phyloP scores from a whole-genome alignment of 1,284 basidiomycete genomes.

The Marasmius fiardii region DNA sequence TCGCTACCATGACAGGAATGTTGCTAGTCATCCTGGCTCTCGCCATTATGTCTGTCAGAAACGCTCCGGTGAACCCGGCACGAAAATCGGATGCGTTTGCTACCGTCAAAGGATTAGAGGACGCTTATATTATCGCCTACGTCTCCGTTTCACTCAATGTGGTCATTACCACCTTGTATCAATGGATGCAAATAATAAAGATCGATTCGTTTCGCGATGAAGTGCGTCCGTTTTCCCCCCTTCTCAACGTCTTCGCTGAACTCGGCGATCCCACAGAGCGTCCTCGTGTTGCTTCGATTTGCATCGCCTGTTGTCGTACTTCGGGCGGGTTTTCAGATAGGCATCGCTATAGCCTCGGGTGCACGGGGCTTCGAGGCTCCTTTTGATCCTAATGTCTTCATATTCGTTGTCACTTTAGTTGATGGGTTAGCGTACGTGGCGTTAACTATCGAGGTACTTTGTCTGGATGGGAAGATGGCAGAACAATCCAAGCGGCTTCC shows the following conservation, averaged over 20 bases:
- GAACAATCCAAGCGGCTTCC: background rate
- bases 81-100: background rate
- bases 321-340: background rate
- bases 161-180: background rate
- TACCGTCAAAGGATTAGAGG: background rate
- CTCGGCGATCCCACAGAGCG: background rate
- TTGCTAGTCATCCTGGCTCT: background rate
- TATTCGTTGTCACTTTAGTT: background rate
- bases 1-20: background rate
- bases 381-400: background rate
- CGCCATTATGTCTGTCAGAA: background rate
- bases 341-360: background rate
- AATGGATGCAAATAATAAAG: background rate
- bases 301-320: background rate
- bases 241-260: background rate
- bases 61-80: no score
- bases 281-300: background rate
- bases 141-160: background rate
- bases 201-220: background rate
- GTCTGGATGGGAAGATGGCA: background rate
- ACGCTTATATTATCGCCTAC: background rate
- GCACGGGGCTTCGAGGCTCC: background rate
- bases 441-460: background rate
- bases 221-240: background rate
- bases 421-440: background rate